Percentiles rank a stretch among this genome's conserved stretches.
These are phyloP conservation scores for Musa beccarii DNA, from an alignment of 176 grass and related monocot genomes.

Conservation along the genomic window DNA sequence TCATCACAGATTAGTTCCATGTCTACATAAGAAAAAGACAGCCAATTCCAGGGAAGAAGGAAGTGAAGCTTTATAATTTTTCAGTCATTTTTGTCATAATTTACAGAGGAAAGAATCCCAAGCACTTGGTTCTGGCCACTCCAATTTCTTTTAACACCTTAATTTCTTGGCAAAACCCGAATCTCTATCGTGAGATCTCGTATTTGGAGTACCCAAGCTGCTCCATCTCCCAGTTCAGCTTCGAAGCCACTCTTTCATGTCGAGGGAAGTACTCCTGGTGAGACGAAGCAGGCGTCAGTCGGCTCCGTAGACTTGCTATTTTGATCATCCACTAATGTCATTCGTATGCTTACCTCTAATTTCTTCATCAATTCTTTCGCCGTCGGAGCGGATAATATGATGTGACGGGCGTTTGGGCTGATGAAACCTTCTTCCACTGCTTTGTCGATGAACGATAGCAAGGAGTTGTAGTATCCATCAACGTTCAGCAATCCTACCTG, in stretches of 20 bases:
- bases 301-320: not conserved
- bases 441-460: slow-evolving; percentile 98
- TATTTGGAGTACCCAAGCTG: slow-evolving; percentile 19
- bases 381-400: slow-evolving; percentile 81
- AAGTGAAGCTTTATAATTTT: no score
- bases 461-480: slow-evolving; percentile 97
- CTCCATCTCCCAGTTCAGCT: slow-evolving; percentile 78
- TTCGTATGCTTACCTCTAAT: slow-evolving; percentile 46
- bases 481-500: slow-evolving; percentile 97
- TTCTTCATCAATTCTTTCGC: slow-evolving; percentile 89
- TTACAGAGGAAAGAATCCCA: no score
- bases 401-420: slow-evolving; percentile 67
- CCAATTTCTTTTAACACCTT: no score
- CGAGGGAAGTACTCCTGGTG: slow-evolving; percentile 80
- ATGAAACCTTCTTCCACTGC: slow-evolving; percentile 98
- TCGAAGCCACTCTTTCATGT: slow-evolving; percentile 76
- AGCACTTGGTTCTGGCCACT: no score
- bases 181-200: slow-evolving; percentile 7
- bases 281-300: not conserved
- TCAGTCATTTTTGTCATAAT: no score
- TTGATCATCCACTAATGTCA: not conserved
- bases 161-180: no score
- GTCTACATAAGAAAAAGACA: no score
- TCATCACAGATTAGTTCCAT: no score
- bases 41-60: no score